Percentiles rank a stretch among this genome's conserved stretches.
phyloP scores from a whole-genome alignment of 1,139 yeast species.

The Candida tropicalis region DNA sequence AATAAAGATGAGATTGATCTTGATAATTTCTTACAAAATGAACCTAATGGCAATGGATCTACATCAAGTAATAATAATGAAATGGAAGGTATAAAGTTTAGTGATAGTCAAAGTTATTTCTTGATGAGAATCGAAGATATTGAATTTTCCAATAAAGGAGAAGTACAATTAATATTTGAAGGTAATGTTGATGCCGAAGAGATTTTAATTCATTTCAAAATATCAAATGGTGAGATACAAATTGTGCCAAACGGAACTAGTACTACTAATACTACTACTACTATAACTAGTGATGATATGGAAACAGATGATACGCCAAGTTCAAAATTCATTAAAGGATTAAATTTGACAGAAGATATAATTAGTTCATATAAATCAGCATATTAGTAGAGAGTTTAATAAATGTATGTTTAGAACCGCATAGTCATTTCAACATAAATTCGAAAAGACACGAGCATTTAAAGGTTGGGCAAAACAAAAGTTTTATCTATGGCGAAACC shows the following conservation, averaged over 20 bases:
- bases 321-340: slow-evolving; percentile 25
- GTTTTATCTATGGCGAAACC: slow-evolving; percentile 80
- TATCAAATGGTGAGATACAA: slow-evolving; percentile 33
- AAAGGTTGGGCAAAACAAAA: slow-evolving; percentile 61
- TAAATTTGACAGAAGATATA: slow-evolving; percentile 40
- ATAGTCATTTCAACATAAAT: slow-evolving; percentile 47
- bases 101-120: slow-evolving; percentile 18
- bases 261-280: too few species aligned
- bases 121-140: slow-evolving; percentile 28
- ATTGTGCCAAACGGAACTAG: neutral
- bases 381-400: slow-evolving; percentile 23
- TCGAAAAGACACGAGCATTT: slow-evolving; percentile 58
- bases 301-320: slow-evolving; percentile 22
- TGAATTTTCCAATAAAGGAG: slow-evolving; percentile 23
- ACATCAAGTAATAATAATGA: slow-evolving; percentile 4
- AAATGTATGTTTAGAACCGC: slow-evolving; percentile 52
- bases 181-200: slow-evolving; percentile 22
- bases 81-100: slow-evolving; percentile 14
- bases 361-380: slow-evolving; percentile 14
- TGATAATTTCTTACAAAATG: slow-evolving; percentile 24
- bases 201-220: slow-evolving; percentile 25
- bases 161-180: slow-evolving; percentile 25
- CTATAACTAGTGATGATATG: slow-evolving; percentile 21
- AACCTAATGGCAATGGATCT: neutral
- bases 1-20: slow-evolving; percentile 22